Evolutionary conservation across 2,329 filamentous ascomycete species (phyloP).

Genomic region (Phialemoniopsis sp.): DNA sequence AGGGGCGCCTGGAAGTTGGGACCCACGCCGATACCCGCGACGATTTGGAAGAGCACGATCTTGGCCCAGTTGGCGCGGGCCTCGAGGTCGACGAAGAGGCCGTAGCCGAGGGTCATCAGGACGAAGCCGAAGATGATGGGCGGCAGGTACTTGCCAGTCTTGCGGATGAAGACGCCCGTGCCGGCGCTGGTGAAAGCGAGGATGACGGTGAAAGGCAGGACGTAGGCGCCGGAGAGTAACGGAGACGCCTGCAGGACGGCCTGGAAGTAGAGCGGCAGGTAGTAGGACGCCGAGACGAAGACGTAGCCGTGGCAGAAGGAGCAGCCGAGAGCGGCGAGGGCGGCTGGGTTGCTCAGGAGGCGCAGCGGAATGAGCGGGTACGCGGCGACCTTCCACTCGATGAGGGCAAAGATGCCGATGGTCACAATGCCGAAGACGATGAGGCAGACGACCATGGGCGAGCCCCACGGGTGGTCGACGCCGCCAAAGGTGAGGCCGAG

Average conservation of each 20-base stretch:
- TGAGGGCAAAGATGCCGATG: slow-evolving; percentile 62
- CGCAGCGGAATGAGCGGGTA: slow-evolving; percentile 75
- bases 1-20: slow-evolving; percentile 61
- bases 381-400: slow-evolving; percentile 68
- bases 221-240: slow-evolving; percentile 69
- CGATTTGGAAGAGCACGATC: slow-evolving; percentile 51
- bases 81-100: slow-evolving; percentile 51
- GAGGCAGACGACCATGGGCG: slow-evolving; percentile 70
- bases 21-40: slow-evolving; percentile 57
- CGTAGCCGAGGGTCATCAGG: slow-evolving; percentile 56
- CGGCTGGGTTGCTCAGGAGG: slow-evolving; percentile 64
- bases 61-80: slow-evolving; percentile 40
- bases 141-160: slow-evolving; percentile 55
- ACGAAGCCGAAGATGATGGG: slow-evolving; percentile 48
- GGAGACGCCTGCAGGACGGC: slow-evolving; percentile 65
- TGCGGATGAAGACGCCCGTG: slow-evolving; percentile 37
- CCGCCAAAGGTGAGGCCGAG: slow-evolving; percentile 85
- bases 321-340: slow-evolving; percentile 59
- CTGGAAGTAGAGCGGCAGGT: slow-evolving; percentile 83
- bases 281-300: slow-evolving; percentile 77
- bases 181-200: slow-evolving; percentile 36
- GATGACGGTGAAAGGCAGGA: slow-evolving; percentile 65
- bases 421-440: slow-evolving; percentile 67
- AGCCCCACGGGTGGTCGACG: slow-evolving; percentile 69
- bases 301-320: slow-evolving; percentile 72